Percentiles rank a stretch among this genome's conserved stretches.
Conservation (phyloP, 768 basidiomycete species). For the Tylopilus subfusipes region DNA sequence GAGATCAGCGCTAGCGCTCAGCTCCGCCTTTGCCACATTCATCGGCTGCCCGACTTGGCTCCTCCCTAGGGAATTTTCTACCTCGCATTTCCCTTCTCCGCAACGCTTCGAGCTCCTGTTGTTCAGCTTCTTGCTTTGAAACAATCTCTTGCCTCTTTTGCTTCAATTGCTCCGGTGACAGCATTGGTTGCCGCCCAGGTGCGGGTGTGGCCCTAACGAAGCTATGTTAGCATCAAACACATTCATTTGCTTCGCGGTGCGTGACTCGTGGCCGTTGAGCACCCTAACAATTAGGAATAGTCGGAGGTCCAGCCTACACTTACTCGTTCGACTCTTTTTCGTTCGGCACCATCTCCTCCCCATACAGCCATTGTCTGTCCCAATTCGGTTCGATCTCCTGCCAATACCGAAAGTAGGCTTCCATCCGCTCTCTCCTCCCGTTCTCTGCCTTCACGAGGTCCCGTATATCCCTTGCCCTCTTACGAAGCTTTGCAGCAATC, state of each 20-base stretch:
- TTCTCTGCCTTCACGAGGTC: conserved; percentile 21
- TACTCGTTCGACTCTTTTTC: not conserved
- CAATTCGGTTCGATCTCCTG: conserved; percentile 21
- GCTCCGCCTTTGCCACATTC: not conserved
- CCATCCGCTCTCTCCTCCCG: conserved; percentile 26
- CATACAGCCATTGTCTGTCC: conserved; percentile 27
- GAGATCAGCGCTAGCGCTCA: no score
- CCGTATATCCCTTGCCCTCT: conserved; percentile 22
- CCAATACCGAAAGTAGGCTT: conserved; percentile 29
- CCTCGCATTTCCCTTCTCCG: not conserved
- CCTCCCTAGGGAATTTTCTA: not conserved
- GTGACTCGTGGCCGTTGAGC: conserved; percentile 5
- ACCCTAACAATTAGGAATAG: not conserved
- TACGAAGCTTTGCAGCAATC: conserved; percentile 16
- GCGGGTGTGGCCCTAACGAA: not conserved
- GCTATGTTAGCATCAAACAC: not conserved
- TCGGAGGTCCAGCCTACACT: conserved; percentile 4
- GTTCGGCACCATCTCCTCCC: conserved; percentile 4
- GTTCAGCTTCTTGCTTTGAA: conserved; percentile 13
- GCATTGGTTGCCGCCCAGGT: not conserved
- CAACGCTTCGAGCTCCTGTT: conserved; percentile 6
- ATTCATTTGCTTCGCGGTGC: not conserved
- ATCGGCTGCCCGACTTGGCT: not conserved
- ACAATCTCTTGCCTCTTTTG: conserved; percentile 10
- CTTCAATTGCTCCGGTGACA: conserved; percentile 4